phyloP scores from a whole-genome alignment of 129 eudicot genomes.

The Helianthus tuberosus region DNA sequence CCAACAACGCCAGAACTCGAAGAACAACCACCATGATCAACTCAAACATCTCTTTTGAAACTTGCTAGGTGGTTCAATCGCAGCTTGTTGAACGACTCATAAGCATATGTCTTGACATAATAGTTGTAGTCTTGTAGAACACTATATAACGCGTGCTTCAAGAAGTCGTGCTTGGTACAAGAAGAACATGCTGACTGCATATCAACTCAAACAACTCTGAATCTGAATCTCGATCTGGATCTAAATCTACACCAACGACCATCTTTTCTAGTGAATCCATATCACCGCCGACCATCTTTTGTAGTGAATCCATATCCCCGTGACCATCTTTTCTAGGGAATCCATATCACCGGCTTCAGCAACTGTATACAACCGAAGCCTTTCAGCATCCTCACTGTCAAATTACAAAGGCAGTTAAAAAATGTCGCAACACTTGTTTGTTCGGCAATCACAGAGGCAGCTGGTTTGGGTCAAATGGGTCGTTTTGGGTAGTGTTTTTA shows the following conservation, averaged over 20 bases:
- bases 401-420: constrained; percentile 2
- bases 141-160: too few species aligned
- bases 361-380: constrained; percentile 66
- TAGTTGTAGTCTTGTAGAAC: too few species aligned
- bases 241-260: constrained; percentile 59
- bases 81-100: too few species aligned
- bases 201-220: too few species aligned
- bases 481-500: background rate
- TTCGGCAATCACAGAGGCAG: background rate
- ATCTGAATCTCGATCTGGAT: constrained; percentile 39
- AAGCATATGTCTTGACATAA: too few species aligned
- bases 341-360: constrained; percentile 91
- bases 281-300: constrained; percentile 82
- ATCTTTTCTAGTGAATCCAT: constrained; percentile 86
- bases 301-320: constrained; percentile 34
- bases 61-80: too few species aligned
- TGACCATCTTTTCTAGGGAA: constrained; percentile 84
- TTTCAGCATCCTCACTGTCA: constrained; percentile 91
- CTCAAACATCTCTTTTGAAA: too few species aligned
- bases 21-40: too few species aligned
- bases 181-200: too few species aligned
- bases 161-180: too few species aligned
- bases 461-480: background rate
- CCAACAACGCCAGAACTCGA: too few species aligned
- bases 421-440: constrained; percentile 2